These are phyloP conservation scores for Paraconiothyrium sp. DNA, from an alignment of 2,329 filamentous ascomycete genomes.

Conservation along the genomic window DNA sequence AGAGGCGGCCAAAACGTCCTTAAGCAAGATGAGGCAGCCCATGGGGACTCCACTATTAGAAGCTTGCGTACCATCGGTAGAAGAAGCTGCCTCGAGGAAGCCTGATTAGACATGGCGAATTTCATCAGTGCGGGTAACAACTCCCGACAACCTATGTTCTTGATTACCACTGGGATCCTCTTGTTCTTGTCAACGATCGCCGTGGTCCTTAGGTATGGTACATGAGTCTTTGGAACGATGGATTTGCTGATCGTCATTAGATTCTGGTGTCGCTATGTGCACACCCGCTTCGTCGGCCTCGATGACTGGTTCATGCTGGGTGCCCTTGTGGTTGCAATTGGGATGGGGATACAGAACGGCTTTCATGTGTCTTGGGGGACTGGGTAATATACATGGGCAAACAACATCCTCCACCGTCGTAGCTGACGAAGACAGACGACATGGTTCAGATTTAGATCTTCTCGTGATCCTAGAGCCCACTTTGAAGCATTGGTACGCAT, in stretches of 20 bases:
- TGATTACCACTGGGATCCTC: conserved; percentile 24
- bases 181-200: conserved; percentile 23
- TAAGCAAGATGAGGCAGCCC: not conserved
- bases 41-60: not conserved
- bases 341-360: conserved; percentile 20
- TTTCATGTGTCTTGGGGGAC: conserved; percentile 26
- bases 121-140: conserved; percentile 25
- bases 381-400: conserved; percentile 15
- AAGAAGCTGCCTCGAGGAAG: not conserved
- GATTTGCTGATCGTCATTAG: conserved; percentile 5
- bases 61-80: not conserved
- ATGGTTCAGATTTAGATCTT: conserved; percentile 22
- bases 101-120: conserved; percentile 16
- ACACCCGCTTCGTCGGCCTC: conserved; percentile 23
- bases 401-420: not conserved
- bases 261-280: conserved; percentile 25
- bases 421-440: conserved; percentile 19
- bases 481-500: conserved; percentile 36
- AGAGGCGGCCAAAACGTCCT: not conserved
- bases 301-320: conserved; percentile 32
- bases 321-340: conserved; percentile 19
- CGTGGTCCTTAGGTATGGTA: conserved; percentile 10
- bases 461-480: conserved; percentile 26
- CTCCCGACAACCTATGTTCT: conserved; percentile 32
- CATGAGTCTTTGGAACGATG: too few relatives aligned